These are phyloP conservation scores for Jatropha multifida DNA, from an alignment of 441 rosid genomes.

Conservation along the genomic window DNA sequence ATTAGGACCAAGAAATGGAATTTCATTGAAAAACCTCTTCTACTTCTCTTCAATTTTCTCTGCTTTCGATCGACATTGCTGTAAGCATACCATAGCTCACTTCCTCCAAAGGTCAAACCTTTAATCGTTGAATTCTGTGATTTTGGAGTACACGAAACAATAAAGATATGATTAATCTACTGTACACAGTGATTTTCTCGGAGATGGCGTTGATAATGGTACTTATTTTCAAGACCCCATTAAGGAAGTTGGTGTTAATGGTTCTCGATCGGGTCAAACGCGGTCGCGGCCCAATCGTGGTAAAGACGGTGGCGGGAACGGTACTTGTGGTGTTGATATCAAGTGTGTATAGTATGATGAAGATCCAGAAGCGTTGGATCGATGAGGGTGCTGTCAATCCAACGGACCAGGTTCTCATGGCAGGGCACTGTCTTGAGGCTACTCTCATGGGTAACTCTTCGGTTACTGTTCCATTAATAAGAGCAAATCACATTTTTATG, in stretches of 20 bases:
- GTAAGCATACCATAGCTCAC: neutral
- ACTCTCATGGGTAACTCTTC: slow-evolving; percentile 77
- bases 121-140: neutral
- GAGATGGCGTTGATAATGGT: slow-evolving; percentile 65
- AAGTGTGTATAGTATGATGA: slow-evolving; percentile 55
- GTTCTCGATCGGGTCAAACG: slow-evolving; percentile 74
- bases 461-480: slow-evolving; percentile 6
- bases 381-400: slow-evolving; percentile 62
- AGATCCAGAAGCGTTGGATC: slow-evolving; percentile 53
- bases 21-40: neutral
- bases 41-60: neutral
- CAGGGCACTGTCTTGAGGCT: slow-evolving; percentile 74
- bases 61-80: neutral
- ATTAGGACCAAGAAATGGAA: neutral
- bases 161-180: slow-evolving; percentile 62
- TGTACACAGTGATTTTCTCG: slow-evolving; percentile 56
- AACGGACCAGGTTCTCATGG: slow-evolving; percentile 81
- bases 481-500: neutral
- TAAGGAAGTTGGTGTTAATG: slow-evolving; percentile 64
- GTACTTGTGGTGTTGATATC: slow-evolving; percentile 54
- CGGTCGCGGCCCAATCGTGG: slow-evolving; percentile 75
- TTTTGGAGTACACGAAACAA: neutral
- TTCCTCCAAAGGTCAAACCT: neutral
- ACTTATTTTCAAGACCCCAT: slow-evolving; percentile 74
- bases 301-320: slow-evolving; percentile 67